These are phyloP conservation scores for Aurantiochytrium sp. DNA, from an alignment of 108 stramenopile genomes.

Conservation along the genomic window DNA sequence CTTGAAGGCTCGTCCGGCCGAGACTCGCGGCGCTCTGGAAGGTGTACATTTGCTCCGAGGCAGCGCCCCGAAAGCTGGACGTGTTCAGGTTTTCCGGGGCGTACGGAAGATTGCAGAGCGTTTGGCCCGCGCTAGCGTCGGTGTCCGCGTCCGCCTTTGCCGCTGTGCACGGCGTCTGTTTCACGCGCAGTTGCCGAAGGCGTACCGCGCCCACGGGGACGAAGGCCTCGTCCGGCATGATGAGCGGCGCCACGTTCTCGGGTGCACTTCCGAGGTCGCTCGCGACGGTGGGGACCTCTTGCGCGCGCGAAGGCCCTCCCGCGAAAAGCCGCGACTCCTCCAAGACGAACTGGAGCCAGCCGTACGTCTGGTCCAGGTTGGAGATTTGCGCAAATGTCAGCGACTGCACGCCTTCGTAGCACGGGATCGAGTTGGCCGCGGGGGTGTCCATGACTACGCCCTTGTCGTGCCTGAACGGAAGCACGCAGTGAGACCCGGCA, in stretches of 20 bases:
- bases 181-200: background rate
- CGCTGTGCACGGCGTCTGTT: background rate
- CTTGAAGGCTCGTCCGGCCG: background rate
- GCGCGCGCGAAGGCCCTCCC: background rate
- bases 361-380: background rate
- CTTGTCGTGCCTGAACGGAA: background rate
- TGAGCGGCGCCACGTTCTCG: background rate
- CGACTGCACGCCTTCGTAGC: background rate
- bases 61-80: background rate
- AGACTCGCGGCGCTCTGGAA: background rate
- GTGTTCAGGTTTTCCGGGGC: background rate
- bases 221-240: background rate
- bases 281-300: too few relatives aligned
- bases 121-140: too few relatives aligned
- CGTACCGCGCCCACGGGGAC: constrained; percentile 8
- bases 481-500: background rate
- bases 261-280: background rate
- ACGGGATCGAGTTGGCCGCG: background rate
- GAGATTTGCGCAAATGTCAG: background rate
- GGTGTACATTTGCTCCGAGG: background rate
- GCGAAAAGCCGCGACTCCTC: background rate
- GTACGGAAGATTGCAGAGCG: background rate
- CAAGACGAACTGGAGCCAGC: constrained; percentile 1
- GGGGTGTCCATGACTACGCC: background rate
- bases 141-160: too few relatives aligned